phyloP scores from a whole-genome alignment of 2,329 filamentous ascomycete species.

The Phyllosticta citribraziliensis region DNA sequence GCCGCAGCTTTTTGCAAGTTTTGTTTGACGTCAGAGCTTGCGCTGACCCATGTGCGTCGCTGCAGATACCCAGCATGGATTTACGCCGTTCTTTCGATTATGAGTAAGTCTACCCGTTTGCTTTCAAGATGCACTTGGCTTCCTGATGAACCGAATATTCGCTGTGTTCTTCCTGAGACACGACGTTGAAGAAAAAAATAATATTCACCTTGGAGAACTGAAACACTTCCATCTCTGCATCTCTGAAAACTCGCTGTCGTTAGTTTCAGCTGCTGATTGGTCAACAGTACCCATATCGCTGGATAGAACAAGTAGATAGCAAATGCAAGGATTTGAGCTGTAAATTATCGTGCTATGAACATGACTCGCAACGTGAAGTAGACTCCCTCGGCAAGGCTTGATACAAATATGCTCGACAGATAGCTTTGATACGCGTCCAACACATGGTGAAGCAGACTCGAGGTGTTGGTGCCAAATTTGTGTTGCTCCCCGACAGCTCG shows the following conservation, averaged over 20 bases:
- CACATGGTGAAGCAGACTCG: background rate
- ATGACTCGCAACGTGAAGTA: background rate
- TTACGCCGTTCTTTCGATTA: background rate
- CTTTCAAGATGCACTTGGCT: conserved; percentile 11
- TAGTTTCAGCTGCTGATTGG: background rate
- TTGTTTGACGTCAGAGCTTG: conserved; percentile 13
- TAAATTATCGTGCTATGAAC: background rate
- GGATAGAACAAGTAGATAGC: background rate
- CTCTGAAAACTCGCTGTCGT: background rate
- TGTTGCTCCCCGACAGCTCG: background rate
- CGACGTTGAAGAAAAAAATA: conserved; percentile 46
- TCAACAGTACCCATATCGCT: background rate
- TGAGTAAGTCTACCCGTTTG: background rate
- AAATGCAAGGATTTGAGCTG: background rate
- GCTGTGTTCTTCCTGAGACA: conserved; percentile 57
- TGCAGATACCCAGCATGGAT: background rate
- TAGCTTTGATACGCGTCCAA: background rate
- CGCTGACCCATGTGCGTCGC: conserved; percentile 10
- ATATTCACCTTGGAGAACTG: conserved; percentile 59
- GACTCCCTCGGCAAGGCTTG: background rate
- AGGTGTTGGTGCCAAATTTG: background rate
- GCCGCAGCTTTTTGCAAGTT: background rate
- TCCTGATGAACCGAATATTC: conserved; percentile 52
- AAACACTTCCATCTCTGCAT: conserved; percentile 18
- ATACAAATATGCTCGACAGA: background rate